Evolutionary conservation across 108 stramenopile species (phyloP).

Genomic region (Nitzschia putrida): DNA sequence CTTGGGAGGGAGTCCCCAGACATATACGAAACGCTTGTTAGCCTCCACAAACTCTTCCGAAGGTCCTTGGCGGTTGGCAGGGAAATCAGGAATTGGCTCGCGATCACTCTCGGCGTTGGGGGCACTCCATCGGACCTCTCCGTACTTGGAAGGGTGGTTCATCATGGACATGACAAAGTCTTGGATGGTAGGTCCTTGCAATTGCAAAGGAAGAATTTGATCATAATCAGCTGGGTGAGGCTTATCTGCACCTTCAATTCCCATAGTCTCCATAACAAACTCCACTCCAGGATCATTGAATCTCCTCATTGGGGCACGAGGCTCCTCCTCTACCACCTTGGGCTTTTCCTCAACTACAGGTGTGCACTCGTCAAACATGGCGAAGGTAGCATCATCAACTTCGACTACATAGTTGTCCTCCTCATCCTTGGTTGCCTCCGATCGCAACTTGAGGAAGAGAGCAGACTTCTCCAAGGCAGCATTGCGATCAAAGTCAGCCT

Average conservation of each 20-base stretch:
- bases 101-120: conserved; percentile 67
- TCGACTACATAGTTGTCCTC: conserved; percentile 34
- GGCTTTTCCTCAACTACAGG: neutral
- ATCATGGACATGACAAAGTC: conserved; percentile 68
- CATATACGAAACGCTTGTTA: conserved; percentile 67
- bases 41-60: conserved; percentile 62
- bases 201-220: conserved; percentile 18
- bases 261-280: conserved; percentile 32
- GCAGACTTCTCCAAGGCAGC: neutral
- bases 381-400: conserved; percentile 39
- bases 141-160: conserved; percentile 72
- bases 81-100: conserved; percentile 62
- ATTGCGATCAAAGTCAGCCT: conserved; percentile 27
- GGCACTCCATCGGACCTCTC: conserved; percentile 41
- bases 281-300: conserved; percentile 11
- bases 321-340: conserved; percentile 2
- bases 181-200: conserved; percentile 41
- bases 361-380: conserved; percentile 19
- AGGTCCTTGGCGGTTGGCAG: conserved; percentile 51
- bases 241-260: conserved; percentile 17
- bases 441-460: conserved; percentile 21
- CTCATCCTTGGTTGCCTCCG: conserved; percentile 33
- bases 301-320: neutral
- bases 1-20: conserved; percentile 69
- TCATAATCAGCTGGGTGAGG: conserved; percentile 34